phyloP scores from a whole-genome alignment of 2,329 filamentous ascomycete species.

The Camptophora hylomeconis region DNA sequence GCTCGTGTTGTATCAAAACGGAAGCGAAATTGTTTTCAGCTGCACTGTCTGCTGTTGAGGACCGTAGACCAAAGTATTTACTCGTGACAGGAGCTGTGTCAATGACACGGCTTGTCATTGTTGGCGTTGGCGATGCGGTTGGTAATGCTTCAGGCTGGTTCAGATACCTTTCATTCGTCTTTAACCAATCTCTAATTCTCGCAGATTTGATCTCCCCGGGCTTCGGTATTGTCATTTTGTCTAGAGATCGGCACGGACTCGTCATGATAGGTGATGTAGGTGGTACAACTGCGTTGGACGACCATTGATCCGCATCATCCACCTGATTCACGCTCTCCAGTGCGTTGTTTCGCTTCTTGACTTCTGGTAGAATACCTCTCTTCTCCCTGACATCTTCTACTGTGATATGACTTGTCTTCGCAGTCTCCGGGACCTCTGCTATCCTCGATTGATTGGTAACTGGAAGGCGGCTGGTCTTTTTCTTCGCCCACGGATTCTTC shows the following conservation, averaged over 20 bases:
- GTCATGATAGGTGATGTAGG: slow-evolving; percentile 2
- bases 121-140: slow-evolving; percentile 3
- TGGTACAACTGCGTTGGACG: slow-evolving; percentile 1
- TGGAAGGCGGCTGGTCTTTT: too few species aligned
- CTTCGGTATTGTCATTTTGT: slow-evolving; percentile 2
- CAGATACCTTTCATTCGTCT: not conserved
- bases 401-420: not conserved
- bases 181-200: not conserved
- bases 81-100: not conserved
- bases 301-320: slow-evolving; percentile 8
- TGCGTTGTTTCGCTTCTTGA: slow-evolving; percentile 7
- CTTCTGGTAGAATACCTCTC: slow-evolving; percentile 1
- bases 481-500: slow-evolving; percentile 31
- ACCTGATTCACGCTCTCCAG: slow-evolving; percentile 14
- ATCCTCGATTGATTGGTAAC: slow-evolving; percentile 16
- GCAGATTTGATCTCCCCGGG: not conserved
- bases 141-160: slow-evolving; percentile 2
- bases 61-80: too few species aligned
- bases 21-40: too few species aligned
- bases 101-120: slow-evolving; percentile 4
- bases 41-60: too few species aligned
- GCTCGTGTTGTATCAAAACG: too few species aligned
- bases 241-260: too few species aligned
- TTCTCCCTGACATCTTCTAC: not conserved
- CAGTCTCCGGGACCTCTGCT: not conserved